A percentile compares a stretch with the other conserved stretches of the same genome.
These are phyloP conservation scores for Yarrowia porcina DNA, from an alignment of 805 yeast species.

Conservation along the genomic window DNA sequence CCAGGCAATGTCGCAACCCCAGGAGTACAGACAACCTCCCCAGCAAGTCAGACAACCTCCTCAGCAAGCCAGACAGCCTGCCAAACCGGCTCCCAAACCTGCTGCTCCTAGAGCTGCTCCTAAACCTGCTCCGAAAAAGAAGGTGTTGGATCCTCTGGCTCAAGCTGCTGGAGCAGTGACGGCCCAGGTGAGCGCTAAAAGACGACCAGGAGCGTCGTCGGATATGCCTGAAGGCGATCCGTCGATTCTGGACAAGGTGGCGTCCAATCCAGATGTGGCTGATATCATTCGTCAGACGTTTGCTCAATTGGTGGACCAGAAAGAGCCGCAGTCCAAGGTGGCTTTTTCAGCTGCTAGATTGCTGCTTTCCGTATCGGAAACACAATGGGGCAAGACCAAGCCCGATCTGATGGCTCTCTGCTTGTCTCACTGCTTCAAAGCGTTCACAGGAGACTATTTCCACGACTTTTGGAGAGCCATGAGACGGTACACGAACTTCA, in stretches of 20 bases:
- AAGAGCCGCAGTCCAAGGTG: background rate
- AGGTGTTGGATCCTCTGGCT: background rate
- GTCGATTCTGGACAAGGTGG: background rate
- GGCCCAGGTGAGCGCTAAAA: background rate
- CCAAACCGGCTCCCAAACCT: too few relatives aligned
- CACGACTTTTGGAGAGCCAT: slow-evolving; percentile 19
- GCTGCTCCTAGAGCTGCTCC: too few relatives aligned
- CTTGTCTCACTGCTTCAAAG: background rate
- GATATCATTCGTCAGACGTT: background rate
- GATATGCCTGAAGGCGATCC: slow-evolving; percentile 13
- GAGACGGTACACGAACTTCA: slow-evolving; percentile 1
- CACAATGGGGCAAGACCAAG: background rate
- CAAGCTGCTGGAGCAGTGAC: background rate
- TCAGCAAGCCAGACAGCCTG: too few relatives aligned
- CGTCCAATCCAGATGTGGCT: background rate
- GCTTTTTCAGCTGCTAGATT: background rate
- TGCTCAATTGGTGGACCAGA: background rate
- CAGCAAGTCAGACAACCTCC: too few relatives aligned
- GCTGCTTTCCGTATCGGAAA: slow-evolving; percentile 1
- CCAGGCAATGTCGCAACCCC: too few relatives aligned
- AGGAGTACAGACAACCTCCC: too few relatives aligned
- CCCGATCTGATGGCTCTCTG: slow-evolving; percentile 17
- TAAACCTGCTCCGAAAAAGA: background rate
- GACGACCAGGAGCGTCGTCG: background rate
- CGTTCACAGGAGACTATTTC: background rate